phyloP scores from a whole-genome alignment of 305 asterid species.

The Nicotiana rustica region DNA sequence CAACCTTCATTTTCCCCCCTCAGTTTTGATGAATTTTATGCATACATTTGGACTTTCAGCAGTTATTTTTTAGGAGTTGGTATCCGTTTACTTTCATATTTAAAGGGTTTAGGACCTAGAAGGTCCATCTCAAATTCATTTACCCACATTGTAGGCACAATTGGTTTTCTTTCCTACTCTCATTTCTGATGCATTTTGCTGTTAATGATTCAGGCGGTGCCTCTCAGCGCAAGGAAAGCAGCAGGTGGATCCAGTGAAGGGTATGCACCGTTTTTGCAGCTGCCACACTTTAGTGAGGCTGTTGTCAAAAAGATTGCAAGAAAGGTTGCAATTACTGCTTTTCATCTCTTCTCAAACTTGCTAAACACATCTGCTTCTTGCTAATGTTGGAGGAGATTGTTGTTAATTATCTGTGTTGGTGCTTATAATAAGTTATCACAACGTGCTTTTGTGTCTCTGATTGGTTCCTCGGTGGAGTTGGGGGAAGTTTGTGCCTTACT shows the following conservation, averaged over 20 bases:
- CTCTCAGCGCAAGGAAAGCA: conserved; percentile 89
- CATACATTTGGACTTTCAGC: not conserved
- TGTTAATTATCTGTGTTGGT: not conserved
- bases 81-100: no score
- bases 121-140: not conserved
- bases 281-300: conserved; percentile 96
- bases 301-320: conserved; percentile 85
- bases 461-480: not conserved
- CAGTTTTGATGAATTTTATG: not conserved
- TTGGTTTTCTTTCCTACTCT: not conserved
- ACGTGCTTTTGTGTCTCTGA: conserved; percentile 11
- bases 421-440: no score
- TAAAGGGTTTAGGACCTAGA: no score
- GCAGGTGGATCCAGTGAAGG: conserved; percentile 89
- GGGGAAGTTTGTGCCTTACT: not conserved
- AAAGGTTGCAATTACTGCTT: conserved; percentile 64
- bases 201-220: conserved; percentile 76
- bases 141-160: not conserved
- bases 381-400: conserved; percentile 1
- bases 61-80: not conserved
- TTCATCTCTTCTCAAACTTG: conserved; percentile 18
- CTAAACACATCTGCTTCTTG: not conserved
- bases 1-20: not conserved
- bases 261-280: conserved; percentile 93
- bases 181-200: conserved; percentile 2